These are phyloP conservation scores for Dendrostoma leiphaemia DNA, from an alignment of 2,329 filamentous ascomycete species.

Conservation along the genomic window DNA sequence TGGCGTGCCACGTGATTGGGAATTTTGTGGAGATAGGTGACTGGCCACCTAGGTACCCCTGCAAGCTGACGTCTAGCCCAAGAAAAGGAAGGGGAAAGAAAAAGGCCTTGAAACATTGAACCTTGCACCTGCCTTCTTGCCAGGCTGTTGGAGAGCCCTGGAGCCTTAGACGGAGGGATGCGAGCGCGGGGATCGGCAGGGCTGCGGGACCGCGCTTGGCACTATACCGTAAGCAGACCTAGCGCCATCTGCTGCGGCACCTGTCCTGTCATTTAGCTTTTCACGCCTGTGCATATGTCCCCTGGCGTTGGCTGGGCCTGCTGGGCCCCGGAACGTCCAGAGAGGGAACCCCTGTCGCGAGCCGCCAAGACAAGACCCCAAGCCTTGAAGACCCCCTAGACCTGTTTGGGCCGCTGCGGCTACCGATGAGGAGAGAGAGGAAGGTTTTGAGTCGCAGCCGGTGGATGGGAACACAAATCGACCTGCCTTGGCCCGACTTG, in stretches of 20 bases:
- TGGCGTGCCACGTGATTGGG: too few species aligned
- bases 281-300: too few species aligned
- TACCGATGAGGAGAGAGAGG: not conserved
- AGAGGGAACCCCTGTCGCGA: conserved; percentile 3
- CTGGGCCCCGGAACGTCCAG: not conserved
- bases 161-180: not conserved
- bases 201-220: not conserved
- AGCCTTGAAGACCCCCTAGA: not conserved
- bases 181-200: not conserved
- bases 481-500: too few species aligned
- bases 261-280: too few species aligned
- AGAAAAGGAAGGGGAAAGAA: too few species aligned
- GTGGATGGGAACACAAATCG: too few species aligned
- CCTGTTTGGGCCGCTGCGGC: not conserved
- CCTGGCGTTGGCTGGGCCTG: too few species aligned
- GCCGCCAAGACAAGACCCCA: too few species aligned
- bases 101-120: not conserved
- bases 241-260: not conserved
- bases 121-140: not conserved
- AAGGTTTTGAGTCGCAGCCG: too few species aligned
- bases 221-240: not conserved
- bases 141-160: not conserved
- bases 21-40: too few species aligned
- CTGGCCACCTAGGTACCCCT: too few species aligned
- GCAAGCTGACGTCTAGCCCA: too few species aligned